These are phyloP conservation scores for Boletus semigastroideus DNA, from an alignment of 1,284 basidiomycete species.

Conservation along the genomic window DNA sequence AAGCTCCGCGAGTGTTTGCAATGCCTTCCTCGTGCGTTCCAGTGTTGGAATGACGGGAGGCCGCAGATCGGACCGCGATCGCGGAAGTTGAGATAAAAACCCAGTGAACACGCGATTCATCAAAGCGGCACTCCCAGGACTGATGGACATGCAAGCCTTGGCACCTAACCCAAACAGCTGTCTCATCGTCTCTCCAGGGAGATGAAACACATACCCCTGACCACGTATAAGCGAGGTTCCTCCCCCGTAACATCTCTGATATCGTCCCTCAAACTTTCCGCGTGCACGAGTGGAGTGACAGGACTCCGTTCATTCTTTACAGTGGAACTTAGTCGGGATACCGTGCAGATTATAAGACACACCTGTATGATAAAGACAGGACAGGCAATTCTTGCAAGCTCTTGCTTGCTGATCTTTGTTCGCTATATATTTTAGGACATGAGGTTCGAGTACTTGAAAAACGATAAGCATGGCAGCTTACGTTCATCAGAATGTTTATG, in stretches of 20 bases:
- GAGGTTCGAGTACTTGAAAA: slow-evolving; percentile 1
- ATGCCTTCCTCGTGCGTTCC: slow-evolving; percentile 54
- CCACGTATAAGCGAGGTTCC: slow-evolving; percentile 54
- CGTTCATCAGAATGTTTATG: slow-evolving; percentile 57
- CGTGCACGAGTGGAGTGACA: slow-evolving; percentile 53
- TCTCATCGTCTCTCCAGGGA: background rate
- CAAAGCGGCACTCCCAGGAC: slow-evolving; percentile 54
- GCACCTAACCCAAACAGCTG: slow-evolving; percentile 19
- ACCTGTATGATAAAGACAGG: slow-evolving; percentile 76
- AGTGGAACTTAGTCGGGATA: slow-evolving; percentile 5
- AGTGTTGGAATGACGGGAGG: slow-evolving; percentile 34
- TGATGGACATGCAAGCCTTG: slow-evolving; percentile 23
- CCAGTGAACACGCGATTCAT: slow-evolving; percentile 63
- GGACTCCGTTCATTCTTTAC: slow-evolving; percentile 59
- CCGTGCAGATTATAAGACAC: slow-evolving; percentile 1
- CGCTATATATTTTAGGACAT: slow-evolving; percentile 39
- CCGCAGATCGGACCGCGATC: slow-evolving; percentile 45
- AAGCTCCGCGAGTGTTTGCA: slow-evolving; percentile 52
- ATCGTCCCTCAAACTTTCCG: slow-evolving; percentile 50
- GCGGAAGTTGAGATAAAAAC: slow-evolving; percentile 58
- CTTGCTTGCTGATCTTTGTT: slow-evolving; percentile 46
- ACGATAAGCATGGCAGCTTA: slow-evolving; percentile 33
- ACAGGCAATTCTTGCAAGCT: slow-evolving; percentile 52
- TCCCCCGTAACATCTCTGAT: slow-evolving; percentile 48
- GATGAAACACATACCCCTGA: slow-evolving; percentile 51